Conservation (phyloP, 2,329 filamentous ascomycete species). For the Diaporthe helianthi region DNA sequence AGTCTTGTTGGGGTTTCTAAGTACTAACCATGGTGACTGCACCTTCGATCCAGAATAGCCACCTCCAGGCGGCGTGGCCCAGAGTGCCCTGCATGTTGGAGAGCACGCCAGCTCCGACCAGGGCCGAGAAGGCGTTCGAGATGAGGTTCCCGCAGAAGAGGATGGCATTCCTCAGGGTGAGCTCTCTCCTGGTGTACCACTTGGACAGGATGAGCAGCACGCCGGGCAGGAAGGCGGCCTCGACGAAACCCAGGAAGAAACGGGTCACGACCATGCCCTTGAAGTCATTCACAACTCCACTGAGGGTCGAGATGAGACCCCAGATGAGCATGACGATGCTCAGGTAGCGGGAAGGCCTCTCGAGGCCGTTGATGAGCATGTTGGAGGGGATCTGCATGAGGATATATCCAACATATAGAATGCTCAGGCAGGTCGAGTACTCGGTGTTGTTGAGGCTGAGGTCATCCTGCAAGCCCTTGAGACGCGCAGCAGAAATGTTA, state of each 20-base stretch:
- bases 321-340: conserved; percentile 61
- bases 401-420: conserved; percentile 72
- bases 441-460: conserved; percentile 61
- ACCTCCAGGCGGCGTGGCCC: conserved; percentile 65
- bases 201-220: conserved; percentile 69
- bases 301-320: conserved; percentile 66
- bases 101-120: conserved; percentile 65
- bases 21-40: conserved; percentile 52
- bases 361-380: conserved; percentile 63
- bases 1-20: not conserved
- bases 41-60: conserved; percentile 68
- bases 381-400: conserved; percentile 69
- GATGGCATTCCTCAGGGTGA: conserved; percentile 62
- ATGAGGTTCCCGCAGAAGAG: conserved; percentile 67
- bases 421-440: conserved; percentile 69
- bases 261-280: conserved; percentile 61
- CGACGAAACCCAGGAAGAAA: conserved; percentile 67
- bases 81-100: conserved; percentile 63
- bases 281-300: conserved; percentile 59
- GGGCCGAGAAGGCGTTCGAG: conserved; percentile 65
- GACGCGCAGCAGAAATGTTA: conserved; percentile 71
- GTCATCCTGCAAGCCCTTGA: conserved; percentile 70
- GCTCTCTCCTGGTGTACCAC: conserved; percentile 70
- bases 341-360: conserved; percentile 60
- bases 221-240: conserved; percentile 71